Base-by-base conservation (phyloP, 2,329 filamentous ascomycete genomes). In the Cladophialophora psammophila region DNA sequence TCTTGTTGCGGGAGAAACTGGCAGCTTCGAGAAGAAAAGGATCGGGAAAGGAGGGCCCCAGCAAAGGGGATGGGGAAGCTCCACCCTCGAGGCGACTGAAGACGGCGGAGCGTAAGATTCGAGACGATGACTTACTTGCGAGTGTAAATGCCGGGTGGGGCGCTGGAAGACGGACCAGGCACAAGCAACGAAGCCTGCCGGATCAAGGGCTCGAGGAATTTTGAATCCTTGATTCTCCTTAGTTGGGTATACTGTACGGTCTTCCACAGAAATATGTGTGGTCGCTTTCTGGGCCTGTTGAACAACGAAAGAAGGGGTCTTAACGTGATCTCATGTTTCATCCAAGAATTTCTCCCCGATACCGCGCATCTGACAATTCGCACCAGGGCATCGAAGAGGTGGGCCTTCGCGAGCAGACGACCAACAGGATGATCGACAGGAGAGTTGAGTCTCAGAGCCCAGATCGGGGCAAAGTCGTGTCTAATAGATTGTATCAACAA, bases 1-100 rank as follows among this genome's bases (percentile, higher is more conserved):
- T 83, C 12, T 83, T 83, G 62, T 86, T 86, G 72, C 84, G 84
- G n/a, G 85, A 86, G 38, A 84, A 83, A 42, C 84, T 83, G 34
- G 82, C 85, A 69, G 82, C 83, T 4, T 83, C 84, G 50, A 65
- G 72, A 26, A 42, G 64, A 34, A 60, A 38, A 64, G 65, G 35
- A 64, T 63, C n/a, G 68, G 76, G 60, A 76, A 76, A 0, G 69
- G 82, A 74, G 73, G 86, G 73, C 36, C 84, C 73, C 38, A 34
- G 31, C 20, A n/a, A 61, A 38, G 18, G 40, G 10, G 31, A 63
- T 18, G 52, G 54, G 13, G 68, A 82, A 72, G 66, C 81, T 15
- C 67, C 54, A 48, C 69, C 67, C 12, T 55, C 45, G 20, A 32
- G 48, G 31, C 60, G 38, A 45, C 40, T 40, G n/a, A 68, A 66